Percentiles rank a stretch among this genome's conserved stretches.
These are phyloP conservation scores for California macrophylla DNA, from an alignment of 441 rosid species.

Conservation along the genomic window DNA sequence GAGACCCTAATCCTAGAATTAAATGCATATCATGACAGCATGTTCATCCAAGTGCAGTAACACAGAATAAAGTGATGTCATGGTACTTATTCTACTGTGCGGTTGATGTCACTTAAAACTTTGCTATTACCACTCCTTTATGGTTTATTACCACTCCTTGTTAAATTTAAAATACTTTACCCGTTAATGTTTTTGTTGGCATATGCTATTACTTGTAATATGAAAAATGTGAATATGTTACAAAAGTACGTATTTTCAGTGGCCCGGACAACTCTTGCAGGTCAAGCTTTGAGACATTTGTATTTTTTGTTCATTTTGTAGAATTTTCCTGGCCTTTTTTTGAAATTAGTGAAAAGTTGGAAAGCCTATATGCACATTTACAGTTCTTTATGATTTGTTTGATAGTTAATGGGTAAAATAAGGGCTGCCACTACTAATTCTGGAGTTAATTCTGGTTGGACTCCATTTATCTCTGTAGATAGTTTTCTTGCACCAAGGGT, in stretches of 20 bases:
- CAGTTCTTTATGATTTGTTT: background rate
- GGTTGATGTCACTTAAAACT: background rate
- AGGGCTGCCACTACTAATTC: background rate
- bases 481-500: background rate
- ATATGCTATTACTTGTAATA: background rate
- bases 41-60: background rate
- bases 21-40: background rate
- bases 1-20: background rate
- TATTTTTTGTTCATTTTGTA: background rate
- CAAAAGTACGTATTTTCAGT: background rate
- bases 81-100: background rate
- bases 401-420: background rate
- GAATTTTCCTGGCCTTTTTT: background rate
- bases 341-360: background rate
- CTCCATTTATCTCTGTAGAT: background rate
- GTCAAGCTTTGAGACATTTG: background rate
- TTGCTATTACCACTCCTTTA: background rate
- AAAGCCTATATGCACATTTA: background rate
- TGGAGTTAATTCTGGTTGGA: conserved; percentile 1
- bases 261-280: background rate
- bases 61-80: background rate
- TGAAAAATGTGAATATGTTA: background rate
- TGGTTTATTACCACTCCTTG: background rate
- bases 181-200: background rate
- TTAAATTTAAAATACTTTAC: background rate